These are phyloP conservation scores for Ceratocystis albifundus DNA, from an alignment of 2,329 filamentous ascomycete genomes.

Conservation along the genomic window DNA sequence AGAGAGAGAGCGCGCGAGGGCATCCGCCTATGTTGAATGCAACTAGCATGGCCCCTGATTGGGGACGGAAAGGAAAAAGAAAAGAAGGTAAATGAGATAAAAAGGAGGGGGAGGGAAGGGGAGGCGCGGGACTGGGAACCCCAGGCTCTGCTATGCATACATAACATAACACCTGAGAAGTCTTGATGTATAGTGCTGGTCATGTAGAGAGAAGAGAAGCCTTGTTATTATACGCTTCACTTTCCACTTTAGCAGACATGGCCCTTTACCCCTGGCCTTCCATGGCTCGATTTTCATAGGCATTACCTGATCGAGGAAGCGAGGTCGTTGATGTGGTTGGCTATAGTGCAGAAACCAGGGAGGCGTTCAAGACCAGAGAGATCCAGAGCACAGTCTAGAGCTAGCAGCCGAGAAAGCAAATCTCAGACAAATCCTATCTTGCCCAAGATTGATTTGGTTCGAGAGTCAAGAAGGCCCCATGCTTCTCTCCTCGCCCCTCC, in stretches of 20 bases:
- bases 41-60: not conserved
- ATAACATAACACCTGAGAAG: too few relatives aligned
- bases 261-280: not conserved
- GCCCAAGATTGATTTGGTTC: not conserved
- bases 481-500: not conserved
- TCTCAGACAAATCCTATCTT: conserved; percentile 6
- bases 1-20: not conserved
- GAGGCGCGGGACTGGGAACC: too few relatives aligned
- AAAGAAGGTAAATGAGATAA: not conserved
- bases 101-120: too few relatives aligned
- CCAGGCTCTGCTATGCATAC: too few relatives aligned
- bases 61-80: not conserved
- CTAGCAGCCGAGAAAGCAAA: not conserved
- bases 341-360: not conserved
- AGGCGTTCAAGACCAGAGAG: not conserved
- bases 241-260: not conserved
- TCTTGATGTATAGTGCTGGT: too few relatives aligned
- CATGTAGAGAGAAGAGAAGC: not conserved
- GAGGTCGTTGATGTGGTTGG: conserved; percentile 4
- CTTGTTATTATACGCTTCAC: not conserved
- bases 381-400: conserved; percentile 1
- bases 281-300: not conserved
- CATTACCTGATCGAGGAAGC: not conserved
- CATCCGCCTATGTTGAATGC: not conserved
- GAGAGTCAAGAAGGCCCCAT: not conserved